These are phyloP conservation scores for Ophiostoma angusticollis DNA, from an alignment of 2,329 filamentous ascomycete genomes.

Conservation along the genomic window DNA sequence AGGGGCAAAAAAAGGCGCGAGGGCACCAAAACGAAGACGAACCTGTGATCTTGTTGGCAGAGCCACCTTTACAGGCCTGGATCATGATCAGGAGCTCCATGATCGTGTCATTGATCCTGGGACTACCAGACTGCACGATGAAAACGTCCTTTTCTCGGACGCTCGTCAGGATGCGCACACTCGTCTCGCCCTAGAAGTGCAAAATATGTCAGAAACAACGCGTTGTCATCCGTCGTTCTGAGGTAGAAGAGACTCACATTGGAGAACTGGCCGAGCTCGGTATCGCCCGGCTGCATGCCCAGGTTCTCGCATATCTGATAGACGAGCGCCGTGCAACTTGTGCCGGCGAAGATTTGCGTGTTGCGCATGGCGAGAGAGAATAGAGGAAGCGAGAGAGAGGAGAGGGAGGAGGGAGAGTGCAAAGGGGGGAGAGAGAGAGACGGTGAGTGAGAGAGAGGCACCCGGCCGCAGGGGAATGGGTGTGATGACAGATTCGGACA, in stretches of 20 bases:
- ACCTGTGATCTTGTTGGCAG: constrained; percentile 94
- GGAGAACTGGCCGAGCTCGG: constrained; percentile 57
- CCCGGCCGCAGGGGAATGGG: too few relatives aligned
- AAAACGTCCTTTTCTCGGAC: constrained; percentile 98
- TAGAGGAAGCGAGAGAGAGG: neutral
- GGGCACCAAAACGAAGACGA: neutral
- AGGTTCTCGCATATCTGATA: constrained; percentile 55
- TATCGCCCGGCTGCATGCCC: constrained; percentile 50
- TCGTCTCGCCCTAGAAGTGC: constrained; percentile 47
- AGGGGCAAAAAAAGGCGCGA: neutral
- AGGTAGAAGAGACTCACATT: constrained; percentile 34
- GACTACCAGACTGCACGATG: constrained; percentile 92
- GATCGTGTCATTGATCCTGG: constrained; percentile 94
- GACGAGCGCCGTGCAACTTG: constrained; percentile 52
- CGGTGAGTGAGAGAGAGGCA: too few relatives aligned
- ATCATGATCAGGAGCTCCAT: constrained; percentile 99
- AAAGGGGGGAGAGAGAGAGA: too few relatives aligned
- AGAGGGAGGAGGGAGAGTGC: neutral
- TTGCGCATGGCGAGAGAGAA: constrained; percentile 24
- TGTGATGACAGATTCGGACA: too few relatives aligned
- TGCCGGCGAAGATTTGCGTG: constrained; percentile 55
- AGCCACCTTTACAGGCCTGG: constrained; percentile 93
- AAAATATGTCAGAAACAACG: constrained; percentile 14
- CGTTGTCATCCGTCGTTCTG: neutral
- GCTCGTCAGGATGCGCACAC: constrained; percentile 55